phyloP scores from a whole-genome alignment of 73 alveolate genomes.

The Paramecium biaurelia region DNA sequence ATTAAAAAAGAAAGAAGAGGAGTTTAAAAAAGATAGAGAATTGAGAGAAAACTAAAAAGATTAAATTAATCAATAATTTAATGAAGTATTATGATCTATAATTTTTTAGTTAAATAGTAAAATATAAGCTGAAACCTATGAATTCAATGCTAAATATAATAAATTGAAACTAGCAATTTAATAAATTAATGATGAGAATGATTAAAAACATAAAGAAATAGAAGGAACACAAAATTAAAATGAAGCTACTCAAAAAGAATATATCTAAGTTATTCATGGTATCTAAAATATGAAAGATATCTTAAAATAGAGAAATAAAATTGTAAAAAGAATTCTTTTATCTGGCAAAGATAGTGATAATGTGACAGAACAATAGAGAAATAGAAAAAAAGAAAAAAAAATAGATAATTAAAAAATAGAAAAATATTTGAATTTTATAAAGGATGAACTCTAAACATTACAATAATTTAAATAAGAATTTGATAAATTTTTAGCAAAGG shows the following conservation, averaged over 20 bases:
- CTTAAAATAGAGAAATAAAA: slow-evolving; percentile 17
- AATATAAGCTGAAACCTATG: slow-evolving; percentile 15
- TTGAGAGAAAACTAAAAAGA: slow-evolving; percentile 19
- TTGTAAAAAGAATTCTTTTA: background rate
- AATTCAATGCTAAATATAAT: slow-evolving; percentile 5
- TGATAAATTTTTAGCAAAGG: slow-evolving; percentile 3
- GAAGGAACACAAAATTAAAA: slow-evolving; percentile 17
- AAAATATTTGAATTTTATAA: background rate
- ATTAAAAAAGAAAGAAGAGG: slow-evolving; percentile 18
- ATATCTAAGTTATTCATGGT: slow-evolving; percentile 32
- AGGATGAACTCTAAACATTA: slow-evolving; percentile 26
- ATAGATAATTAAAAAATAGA: slow-evolving; percentile 7
- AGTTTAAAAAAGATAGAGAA: slow-evolving; percentile 28
- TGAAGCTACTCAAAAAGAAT: slow-evolving; percentile 30
- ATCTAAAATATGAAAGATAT: slow-evolving; percentile 17
- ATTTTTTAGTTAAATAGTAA: background rate
- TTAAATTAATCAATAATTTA: background rate
- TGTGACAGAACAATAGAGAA: background rate
- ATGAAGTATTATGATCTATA: background rate
- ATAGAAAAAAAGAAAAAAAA: background rate
- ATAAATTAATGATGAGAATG: slow-evolving; percentile 13
- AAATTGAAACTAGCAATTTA: background rate
- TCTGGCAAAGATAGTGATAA: background rate
- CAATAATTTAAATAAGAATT: slow-evolving; percentile 24
- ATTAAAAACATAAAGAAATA: slow-evolving; percentile 23